Base-by-base conservation (phyloP, 345 rosid species). In the Murraya paniculata region DNA sequence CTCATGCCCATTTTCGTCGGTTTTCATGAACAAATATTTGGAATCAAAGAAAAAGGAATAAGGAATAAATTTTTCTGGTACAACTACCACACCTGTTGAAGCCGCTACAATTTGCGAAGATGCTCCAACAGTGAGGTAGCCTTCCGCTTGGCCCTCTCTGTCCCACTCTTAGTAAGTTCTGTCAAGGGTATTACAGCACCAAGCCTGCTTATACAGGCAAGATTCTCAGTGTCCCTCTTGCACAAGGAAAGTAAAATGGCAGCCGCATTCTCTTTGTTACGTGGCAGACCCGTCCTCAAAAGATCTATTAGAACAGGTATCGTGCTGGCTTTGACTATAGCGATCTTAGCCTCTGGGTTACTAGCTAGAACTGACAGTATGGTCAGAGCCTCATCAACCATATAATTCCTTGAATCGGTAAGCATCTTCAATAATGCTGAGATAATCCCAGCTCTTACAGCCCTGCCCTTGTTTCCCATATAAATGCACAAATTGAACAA, bases 381-480 rank as follows among this genome's bases (percentile, higher is more conserved):
- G 0, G 98, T 88, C 60, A 96, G 80, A 7, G 98, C 95, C 81
- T 91, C 97, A 22, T 91, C 92, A 1, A 91, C 89, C 97, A 96
- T 88, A 50, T 85, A 80, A 71, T 82, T 88, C 75, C 91, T 85
- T n/a, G 88, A 74, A 77, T 89, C 94, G 2, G 89, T 90, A 4
- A 96, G 91, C 87, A 90, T 89, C 79, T 87, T 88, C 82, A 91
- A 65, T 66, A 94, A 73, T 36, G 97, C 94, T 2, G 84, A 77
- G 35, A 96, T 82, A 13, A 94, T 84, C 62, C 98, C 98, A 1
- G 98, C 93, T 82, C 97, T 87, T 18, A 92, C 91, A 0, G 95
- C 98, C 82, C 94, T 92, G 9, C 95, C 97, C 88, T 89, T 94
- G 86, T 96, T 96, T 64, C 93, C 98, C 68, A 84, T 89, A 75